These are phyloP conservation scores for Diplodia intermedia DNA, from an alignment of 2,329 filamentous ascomycete species.

Conservation along the genomic window DNA sequence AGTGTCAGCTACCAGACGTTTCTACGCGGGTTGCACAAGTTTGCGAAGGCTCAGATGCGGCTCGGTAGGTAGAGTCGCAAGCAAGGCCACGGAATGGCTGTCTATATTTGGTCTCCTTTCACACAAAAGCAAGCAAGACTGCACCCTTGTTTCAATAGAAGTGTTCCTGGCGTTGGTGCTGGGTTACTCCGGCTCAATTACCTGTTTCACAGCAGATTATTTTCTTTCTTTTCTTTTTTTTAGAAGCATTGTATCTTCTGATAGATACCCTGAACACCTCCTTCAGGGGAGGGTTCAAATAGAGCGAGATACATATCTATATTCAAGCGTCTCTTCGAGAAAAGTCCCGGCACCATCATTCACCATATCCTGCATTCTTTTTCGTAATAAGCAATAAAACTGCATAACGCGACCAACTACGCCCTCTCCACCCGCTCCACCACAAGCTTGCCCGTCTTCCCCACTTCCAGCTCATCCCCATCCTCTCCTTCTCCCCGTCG, in stretches of 20 bases:
- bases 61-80: constrained; percentile 64
- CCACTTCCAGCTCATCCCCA: background rate
- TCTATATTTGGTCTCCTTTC: background rate
- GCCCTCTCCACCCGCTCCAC: constrained; percentile 26
- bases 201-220: background rate
- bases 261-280: constrained; percentile 15
- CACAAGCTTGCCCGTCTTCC: constrained; percentile 13
- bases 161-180: background rate
- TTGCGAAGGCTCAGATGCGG: constrained; percentile 85
- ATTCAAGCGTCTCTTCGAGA: background rate
- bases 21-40: constrained; percentile 81
- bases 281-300: background rate
- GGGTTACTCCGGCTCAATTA: background rate
- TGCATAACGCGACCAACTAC: background rate
- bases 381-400: background rate
- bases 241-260: constrained; percentile 3
- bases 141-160: background rate
- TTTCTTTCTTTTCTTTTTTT: too few species aligned
- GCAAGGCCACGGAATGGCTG: background rate
- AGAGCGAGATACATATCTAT: background rate
- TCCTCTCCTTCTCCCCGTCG: background rate
- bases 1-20: constrained; percentile 95
- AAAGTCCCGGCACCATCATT: background rate
- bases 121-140: background rate
- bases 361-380: background rate